These are phyloP conservation scores for Leccinum rimulosum DNA, from an alignment of 768 basidiomycete genomes.

Conservation along the genomic window DNA sequence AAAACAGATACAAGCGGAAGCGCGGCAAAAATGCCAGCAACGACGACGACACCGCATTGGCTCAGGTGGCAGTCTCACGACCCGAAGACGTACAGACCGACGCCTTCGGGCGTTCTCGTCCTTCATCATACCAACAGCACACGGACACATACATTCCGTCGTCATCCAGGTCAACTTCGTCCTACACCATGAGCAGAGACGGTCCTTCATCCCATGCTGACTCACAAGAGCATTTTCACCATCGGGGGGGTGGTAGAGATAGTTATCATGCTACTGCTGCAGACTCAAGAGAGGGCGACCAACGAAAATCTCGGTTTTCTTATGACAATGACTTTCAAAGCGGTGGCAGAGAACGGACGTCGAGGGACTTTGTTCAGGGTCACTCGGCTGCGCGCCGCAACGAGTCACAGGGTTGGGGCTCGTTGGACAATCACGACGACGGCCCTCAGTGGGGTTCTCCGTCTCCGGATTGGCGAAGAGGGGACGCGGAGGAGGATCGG, in stretches of 20 bases:
- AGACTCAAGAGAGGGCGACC: conserved; percentile 44
- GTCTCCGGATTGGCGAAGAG: conserved; percentile 41
- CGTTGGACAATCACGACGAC: conserved; percentile 41
- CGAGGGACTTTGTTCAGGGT: conserved; percentile 45
- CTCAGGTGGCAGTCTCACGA: conserved; percentile 43
- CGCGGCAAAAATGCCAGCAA: conserved; percentile 51
- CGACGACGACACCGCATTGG: conserved; percentile 41
- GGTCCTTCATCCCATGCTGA: conserved; percentile 46
- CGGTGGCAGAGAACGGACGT: conserved; percentile 45
- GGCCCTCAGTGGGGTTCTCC: conserved; percentile 43
- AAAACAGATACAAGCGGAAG: conserved; percentile 47
- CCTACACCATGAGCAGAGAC: conserved; percentile 51
- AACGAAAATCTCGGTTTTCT: conserved; percentile 41
- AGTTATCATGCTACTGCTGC: conserved; percentile 38
- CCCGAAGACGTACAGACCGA: conserved; percentile 52
- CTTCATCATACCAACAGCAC: conserved; percentile 37
- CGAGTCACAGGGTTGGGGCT: conserved; percentile 44
- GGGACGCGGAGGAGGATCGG: conserved; percentile 39
- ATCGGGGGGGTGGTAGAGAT: conserved; percentile 48
- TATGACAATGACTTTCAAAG: conserved; percentile 42
- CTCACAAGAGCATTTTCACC: conserved; percentile 42
- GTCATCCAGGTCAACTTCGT: conserved; percentile 41
- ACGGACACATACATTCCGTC: conserved; percentile 48
- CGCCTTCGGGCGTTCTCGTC: conserved; percentile 52
- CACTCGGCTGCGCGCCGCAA: conserved; percentile 44